Percentiles rank a stretch among this genome's conserved stretches.
Evolutionary conservation across 2,329 filamentous ascomycete species (phyloP).

Genomic region (Aspergillus carbonarius): DNA sequence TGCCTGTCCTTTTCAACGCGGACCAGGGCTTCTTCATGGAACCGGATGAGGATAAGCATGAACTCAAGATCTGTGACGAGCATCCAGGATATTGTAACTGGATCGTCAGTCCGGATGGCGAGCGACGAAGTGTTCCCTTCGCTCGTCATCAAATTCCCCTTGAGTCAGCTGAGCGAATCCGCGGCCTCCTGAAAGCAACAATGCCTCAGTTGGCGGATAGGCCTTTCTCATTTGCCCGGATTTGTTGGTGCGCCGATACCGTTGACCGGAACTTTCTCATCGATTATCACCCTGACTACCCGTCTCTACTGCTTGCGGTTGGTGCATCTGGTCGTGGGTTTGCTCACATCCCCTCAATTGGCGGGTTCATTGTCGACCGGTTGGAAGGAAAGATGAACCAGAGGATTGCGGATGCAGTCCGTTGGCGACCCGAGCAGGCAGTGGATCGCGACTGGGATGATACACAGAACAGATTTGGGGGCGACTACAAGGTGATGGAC

Average conservation of each 20-base stretch:
- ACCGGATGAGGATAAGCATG: constrained; percentile 40
- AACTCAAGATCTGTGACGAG: constrained; percentile 50
- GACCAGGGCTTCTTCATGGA: constrained; percentile 54
- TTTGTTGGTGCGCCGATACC: constrained; percentile 61
- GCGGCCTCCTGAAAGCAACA: constrained; percentile 51
- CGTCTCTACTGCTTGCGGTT: constrained; percentile 46
- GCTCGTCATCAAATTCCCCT: constrained; percentile 46
- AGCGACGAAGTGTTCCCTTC: constrained; percentile 39
- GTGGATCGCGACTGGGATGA: constrained; percentile 46
- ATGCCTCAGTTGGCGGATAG: constrained; percentile 54
- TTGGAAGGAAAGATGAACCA: constrained; percentile 46
- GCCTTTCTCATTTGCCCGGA: constrained; percentile 51
- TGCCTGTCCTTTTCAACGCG: constrained; percentile 53
- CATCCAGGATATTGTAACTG: constrained; percentile 58
- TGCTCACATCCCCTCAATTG: constrained; percentile 50
- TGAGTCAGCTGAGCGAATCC: constrained; percentile 48
- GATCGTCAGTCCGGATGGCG: constrained; percentile 24
- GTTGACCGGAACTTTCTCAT: constrained; percentile 55
- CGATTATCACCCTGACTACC: constrained; percentile 47
- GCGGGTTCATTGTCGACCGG: constrained; percentile 49
- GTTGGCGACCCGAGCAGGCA: constrained; percentile 54
- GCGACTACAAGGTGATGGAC: constrained; percentile 50
- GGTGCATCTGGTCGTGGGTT: constrained; percentile 29
- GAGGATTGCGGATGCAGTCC: constrained; percentile 42
- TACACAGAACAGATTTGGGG: constrained; percentile 49